Conservation (phyloP, 75 land plant species). For the Pseudotsuga menziesii region DNA sequence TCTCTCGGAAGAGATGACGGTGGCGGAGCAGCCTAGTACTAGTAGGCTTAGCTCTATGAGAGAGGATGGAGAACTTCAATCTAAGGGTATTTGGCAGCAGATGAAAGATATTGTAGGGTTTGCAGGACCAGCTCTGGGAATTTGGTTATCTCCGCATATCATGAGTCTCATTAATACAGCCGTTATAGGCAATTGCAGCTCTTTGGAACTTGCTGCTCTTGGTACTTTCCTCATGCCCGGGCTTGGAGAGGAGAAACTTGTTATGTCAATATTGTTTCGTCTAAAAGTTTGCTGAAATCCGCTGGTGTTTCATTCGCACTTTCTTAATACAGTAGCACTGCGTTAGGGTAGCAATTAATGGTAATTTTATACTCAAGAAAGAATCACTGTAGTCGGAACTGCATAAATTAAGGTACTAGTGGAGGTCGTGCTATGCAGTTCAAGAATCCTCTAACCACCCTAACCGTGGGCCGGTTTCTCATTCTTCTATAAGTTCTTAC, state of each 20-base stretch:
- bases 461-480: no score
- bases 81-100: slow-evolving; percentile 28
- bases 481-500: no score
- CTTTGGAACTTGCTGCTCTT: slow-evolving; percentile 47
- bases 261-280: neutral
- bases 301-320: neutral
- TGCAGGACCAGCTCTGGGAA: slow-evolving; percentile 49
- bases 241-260: neutral
- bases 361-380: no score
- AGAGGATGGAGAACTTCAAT: neutral
- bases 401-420: no score
- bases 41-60: neutral
- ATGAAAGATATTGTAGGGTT: slow-evolving; percentile 26
- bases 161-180: slow-evolving; percentile 45
- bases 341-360: no score
- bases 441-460: no score
- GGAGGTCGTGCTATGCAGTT: no score
- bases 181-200: slow-evolving; percentile 38
- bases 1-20: no score
- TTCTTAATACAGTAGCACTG: no score
- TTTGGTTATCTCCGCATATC: slow-evolving; percentile 40
- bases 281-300: neutral
- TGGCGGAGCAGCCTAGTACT: neutral
- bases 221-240: slow-evolving; percentile 16
- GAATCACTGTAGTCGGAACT: no score